Base-by-base conservation (phyloP, 176 grass and related monocot genomes). In the Hyparrhenia diplandra region DNA sequence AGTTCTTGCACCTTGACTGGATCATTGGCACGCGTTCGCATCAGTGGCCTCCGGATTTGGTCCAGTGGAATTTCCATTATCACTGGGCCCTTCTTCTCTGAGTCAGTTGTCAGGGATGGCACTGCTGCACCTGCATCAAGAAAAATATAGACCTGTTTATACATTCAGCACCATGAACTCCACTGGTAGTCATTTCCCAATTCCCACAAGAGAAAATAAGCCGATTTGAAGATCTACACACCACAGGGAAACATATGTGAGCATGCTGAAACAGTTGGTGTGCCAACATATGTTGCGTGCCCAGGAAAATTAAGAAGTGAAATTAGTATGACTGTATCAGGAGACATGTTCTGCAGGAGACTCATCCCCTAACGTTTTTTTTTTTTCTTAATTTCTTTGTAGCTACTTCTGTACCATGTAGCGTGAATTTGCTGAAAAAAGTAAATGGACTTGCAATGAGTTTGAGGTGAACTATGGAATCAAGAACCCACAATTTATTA, bases 1-100 rank as follows among this genome's bases (percentile, higher is more conserved):
- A 93, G 91, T 28, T 98, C 92, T 66, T 88, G 85, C 83, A 95
- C 95, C 83, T 98, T 95, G 39, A 32, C 58, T 24, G 88, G 92
- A 82, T 98, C 90, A 73, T 98, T 98, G 12, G 92, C 75, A 58
- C 95, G 92, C 0, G 92, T 95, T 34, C 84, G 74, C 92, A 95
- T 98, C 60, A 98, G 82, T 5, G 95, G 95, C 88, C 92, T 92
- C n/a, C 88, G 65, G 54, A 98, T 98, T 85, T 88, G 67, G 51
- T 91, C 88, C 23, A 98, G 62, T 34, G 92, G 92, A 54, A 98
- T 89, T 58, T 98, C 92, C 78, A 95, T 74, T 30, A 98, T 71
- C 70, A 89, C 71, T 34, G 92, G 95, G 20, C 95, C 95, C 27
- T 89, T 86, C 73, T 86, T 89, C 46, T 86, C 83, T 0, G 83